Conservation (phyloP, 768 basidiomycete genomes). For the Rhodotorula kratochvilovae region DNA sequence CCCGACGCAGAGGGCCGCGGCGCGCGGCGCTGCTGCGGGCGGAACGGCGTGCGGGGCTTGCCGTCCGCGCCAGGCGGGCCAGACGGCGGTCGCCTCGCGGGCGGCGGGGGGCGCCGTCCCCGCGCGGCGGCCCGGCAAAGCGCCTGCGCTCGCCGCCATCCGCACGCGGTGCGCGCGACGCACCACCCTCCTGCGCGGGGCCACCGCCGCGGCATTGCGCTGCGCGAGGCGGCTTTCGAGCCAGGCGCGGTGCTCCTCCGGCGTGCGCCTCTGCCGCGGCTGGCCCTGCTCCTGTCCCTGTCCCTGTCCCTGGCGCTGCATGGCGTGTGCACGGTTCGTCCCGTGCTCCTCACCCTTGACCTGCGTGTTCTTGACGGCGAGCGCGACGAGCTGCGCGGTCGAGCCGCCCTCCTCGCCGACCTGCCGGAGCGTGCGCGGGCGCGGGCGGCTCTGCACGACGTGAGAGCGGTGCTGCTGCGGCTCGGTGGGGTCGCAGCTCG, state of each 20-base stretch:
- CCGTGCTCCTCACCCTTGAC: not conserved
- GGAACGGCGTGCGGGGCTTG: not conserved
- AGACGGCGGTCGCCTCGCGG: not conserved
- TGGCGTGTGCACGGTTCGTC: too few species aligned
- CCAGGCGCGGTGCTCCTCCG: not conserved
- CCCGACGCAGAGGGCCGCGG: not conserved
- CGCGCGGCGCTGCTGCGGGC: not conserved
- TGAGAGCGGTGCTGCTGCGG: not conserved
- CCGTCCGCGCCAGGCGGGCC: not conserved
- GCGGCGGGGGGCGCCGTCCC: not conserved
- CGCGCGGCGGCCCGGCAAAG: not conserved
- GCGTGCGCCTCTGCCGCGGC: not conserved
- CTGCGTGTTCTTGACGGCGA: conserved; percentile 24
- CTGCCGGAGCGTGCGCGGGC: conserved; percentile 9
- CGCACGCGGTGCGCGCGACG: not conserved
- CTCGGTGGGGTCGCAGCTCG: not conserved
- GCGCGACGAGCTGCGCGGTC: conserved; percentile 12
- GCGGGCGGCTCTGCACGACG: conserved; percentile 3
- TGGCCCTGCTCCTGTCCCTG: not conserved
- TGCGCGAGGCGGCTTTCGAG: not conserved
- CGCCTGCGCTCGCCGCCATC: not conserved
- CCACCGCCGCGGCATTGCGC: not conserved
- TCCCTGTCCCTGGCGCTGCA: not conserved
- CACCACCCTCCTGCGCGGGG: not conserved
- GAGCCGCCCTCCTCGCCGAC: conserved; percentile 22